Evolutionary conservation across 352 stramenopile genomes (phyloP).

Genomic region (Pythium graminicola): DNA sequence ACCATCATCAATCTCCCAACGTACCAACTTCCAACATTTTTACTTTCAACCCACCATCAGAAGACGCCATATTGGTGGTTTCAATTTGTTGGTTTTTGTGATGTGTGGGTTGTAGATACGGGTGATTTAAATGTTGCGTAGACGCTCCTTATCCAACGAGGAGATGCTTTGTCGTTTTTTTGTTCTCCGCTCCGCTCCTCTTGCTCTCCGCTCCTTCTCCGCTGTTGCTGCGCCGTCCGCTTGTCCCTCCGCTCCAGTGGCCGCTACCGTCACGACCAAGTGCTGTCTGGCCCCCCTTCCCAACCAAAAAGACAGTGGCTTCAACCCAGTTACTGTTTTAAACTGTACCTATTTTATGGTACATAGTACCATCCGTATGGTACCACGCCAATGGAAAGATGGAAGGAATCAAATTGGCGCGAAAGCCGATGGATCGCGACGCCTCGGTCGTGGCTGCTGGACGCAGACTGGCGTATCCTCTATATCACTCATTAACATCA

Average conservation of each 20-base stretch:
- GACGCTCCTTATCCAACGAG: not conserved
- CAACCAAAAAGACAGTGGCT: conserved; percentile 16
- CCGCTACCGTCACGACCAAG: conserved; percentile 1
- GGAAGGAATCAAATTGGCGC: conserved; percentile 1
- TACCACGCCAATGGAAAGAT: conserved; percentile 4
- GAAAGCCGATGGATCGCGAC: no score
- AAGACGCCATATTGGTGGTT: conserved; percentile 21
- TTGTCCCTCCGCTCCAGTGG: conserved; percentile 3
- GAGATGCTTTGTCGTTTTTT: not conserved
- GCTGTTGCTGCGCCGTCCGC: not conserved
- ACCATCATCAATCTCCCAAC: conserved; percentile 3
- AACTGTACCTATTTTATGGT: conserved; percentile 7
- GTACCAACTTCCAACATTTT: not conserved
- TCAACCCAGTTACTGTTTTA: conserved; percentile 23
- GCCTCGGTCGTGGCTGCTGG: not conserved
- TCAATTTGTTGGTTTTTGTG: conserved; percentile 2
- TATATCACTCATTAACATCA: no score
- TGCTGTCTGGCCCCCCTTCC: conserved; percentile 8
- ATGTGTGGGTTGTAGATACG: no score
- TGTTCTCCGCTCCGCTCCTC: not conserved
- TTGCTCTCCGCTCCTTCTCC: not conserved
- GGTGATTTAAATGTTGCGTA: not conserved
- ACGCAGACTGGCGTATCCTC: not conserved
- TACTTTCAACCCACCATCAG: conserved; percentile 21
- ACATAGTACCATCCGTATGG: not conserved